Base-by-base conservation (phyloP, 2,329 filamentous ascomycete species). In the Ploettnerulaceae sp. region DNA sequence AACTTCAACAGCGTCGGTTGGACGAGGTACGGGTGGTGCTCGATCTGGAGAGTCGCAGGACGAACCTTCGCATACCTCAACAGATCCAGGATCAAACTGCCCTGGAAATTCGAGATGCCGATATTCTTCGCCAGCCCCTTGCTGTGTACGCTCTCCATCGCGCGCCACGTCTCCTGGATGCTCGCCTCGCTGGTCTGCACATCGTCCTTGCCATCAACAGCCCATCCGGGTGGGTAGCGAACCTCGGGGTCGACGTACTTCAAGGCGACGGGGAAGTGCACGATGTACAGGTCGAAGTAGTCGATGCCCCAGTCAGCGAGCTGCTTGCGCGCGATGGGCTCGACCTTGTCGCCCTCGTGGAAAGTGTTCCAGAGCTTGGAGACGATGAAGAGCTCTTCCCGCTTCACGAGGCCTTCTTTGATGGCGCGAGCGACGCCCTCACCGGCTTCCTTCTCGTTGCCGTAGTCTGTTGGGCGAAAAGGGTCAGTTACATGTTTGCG, bases 281-380 rank as follows among this genome's bases (percentile, higher is more conserved):
- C 81, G 61, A 91, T 74, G 78, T 83, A 95, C 56, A 94, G 79
- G 67, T 95, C 89, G 67, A 95, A 90, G 75, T 94, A 94, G 62
- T 90, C 88, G 51, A 94, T 66, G 53, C 84, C 82, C 81, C 86
- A 91, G 73, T 91, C 86, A 57, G 80, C 77, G 52, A 90, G 81
- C 70, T 90, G 86, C 64, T 82, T 83, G 67, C 79, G 79, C 68
- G 74, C 77, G 64, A 93, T 89, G 48, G 82, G 81, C 69, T 84
- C 80, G 53, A 91, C 86, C 59, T 77, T 76, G 58, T 91, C 82
- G 59, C 75, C 75, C 61, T 91, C 84, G 74, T 95, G 88, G 79
- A 89, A 95, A 57, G 82, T 83, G 73, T 91, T 89, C 89, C 89
- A 95, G 48, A 95, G 83, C 75, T 95, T 95, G 69, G 84, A 89